Evolutionary conservation across 176 grass and related monocot genomes (phyloP).

Genomic region (Pontederia crassipes): DNA sequence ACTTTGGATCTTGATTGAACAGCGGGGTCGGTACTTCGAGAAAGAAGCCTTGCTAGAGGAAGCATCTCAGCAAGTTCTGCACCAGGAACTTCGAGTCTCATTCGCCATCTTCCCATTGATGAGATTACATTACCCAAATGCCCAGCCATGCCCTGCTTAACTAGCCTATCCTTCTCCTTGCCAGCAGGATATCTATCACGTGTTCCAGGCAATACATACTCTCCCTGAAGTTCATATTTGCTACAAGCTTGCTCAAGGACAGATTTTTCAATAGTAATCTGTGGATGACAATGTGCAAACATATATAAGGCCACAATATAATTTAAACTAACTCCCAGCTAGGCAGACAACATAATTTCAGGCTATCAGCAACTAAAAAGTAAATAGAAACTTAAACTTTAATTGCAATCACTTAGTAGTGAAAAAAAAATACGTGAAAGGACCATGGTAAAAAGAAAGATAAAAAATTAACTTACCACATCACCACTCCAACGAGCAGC

Average conservation of each 20-base stretch:
- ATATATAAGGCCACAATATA: not conserved
- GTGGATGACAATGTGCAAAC: slow-evolving; percentile 26
- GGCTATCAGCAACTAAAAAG: not conserved
- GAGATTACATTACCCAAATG: slow-evolving; percentile 93
- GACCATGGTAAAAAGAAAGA: not conserved
- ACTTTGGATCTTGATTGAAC: slow-evolving; percentile 92
- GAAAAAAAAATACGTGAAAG: slow-evolving; percentile 16
- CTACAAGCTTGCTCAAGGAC: slow-evolving; percentile 84
- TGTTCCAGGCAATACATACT: slow-evolving; percentile 87
- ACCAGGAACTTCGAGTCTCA: slow-evolving; percentile 86
- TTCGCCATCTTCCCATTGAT: slow-evolving; percentile 93
- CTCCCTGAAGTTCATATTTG: slow-evolving; percentile 93
- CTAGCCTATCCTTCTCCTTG: slow-evolving; percentile 51
- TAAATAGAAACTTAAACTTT: not conserved
- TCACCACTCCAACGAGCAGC: slow-evolving; percentile 98
- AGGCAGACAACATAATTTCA: not conserved
- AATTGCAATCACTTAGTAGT: too few relatives aligned
- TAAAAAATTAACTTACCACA: slow-evolving; percentile 71
- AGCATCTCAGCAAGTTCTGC: slow-evolving; percentile 99
- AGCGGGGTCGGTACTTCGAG: slow-evolving; percentile 94
- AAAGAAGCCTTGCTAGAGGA: slow-evolving; percentile 89
- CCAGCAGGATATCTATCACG: slow-evolving; percentile 70
- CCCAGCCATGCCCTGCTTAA: slow-evolving; percentile 85
- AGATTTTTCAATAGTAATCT: slow-evolving; percentile 98
- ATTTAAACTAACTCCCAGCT: slow-evolving; percentile 1